Evolutionary conservation across 805 yeast genomes (phyloP), one percentile per base, ranked within the genome.

Genomic region (Kazachstania martiniae): DNA sequence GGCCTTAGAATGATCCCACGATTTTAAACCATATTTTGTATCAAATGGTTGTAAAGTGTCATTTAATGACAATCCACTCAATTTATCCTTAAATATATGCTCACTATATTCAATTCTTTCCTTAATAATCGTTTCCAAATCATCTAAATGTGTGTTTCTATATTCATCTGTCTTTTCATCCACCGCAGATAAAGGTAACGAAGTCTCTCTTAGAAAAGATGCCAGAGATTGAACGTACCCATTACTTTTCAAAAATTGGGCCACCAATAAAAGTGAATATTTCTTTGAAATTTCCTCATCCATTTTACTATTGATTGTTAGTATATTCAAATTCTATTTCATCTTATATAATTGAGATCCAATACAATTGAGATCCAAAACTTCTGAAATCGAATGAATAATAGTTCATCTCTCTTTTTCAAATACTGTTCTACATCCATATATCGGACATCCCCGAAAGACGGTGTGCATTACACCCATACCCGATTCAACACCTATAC

Each of bases 181-280:
- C 6, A 6, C n/a, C 13, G 28, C 29, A 10, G 36, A 22, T 3
- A 35, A 14, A 2, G 44, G 35, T 12, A 42, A 13, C 7, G 34
- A 28, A n/a, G 44, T 13, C 21, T 60, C 64, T 15, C 35, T 38
- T 18, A 74, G 68, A 29, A 77, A 70, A 3, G 58, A 44, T n/a
- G 52, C 46, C 10, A 77, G 51, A 0, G 87, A 70, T 1, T 56
- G 58, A 1, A 34, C 38, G 29, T 63, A 65, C 1, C 72, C 70
- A 18, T 72, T 62, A n/a, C 63, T 56, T 18, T 62, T 50, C n/a
- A 80, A 61, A 41, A 70, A 79, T 19, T 74, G 72, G 0, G 82
- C 85, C 9, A 80, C 61, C 21, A 77, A 51, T 2, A 58, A 43
- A 13, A 57, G 51, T 2, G 59, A 47, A 25, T 47, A 43, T 12